These are phyloP conservation scores for Saccharomycopsis schoenii DNA, from an alignment of 805 yeast species.

Conservation along the genomic window DNA sequence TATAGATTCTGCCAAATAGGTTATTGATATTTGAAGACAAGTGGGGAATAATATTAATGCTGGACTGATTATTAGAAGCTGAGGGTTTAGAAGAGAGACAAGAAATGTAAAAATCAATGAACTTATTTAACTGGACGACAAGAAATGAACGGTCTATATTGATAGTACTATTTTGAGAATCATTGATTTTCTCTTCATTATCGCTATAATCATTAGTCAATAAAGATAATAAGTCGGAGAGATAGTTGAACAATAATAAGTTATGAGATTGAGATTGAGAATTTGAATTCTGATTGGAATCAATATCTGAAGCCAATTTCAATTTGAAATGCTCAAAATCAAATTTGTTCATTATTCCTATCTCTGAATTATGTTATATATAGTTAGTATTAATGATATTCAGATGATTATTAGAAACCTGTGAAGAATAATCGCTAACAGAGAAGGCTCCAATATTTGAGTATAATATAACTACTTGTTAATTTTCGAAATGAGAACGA, in stretches of 20 bases:
- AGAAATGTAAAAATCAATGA: not conserved
- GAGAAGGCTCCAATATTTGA: no score
- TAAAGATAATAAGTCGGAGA: not conserved
- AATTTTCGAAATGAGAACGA: no score
- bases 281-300: not conserved
- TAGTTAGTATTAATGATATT: no score
- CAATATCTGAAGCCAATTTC: not conserved
- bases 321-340: constrained; percentile 1
- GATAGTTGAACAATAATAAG: not conserved
- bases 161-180: not conserved
- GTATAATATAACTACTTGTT: no score
- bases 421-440: no score
- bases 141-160: not conserved
- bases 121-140: not conserved
- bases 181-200: not conserved
- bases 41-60: not conserved
- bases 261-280: not conserved
- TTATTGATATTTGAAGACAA: not conserved
- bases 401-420: no score
- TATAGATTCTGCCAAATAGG: not conserved
- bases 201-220: not conserved
- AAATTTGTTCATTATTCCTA: not conserved
- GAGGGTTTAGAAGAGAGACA: not conserved
- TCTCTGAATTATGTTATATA: no score
- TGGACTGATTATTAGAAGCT: not conserved